Conservation (phyloP, 2,329 filamentous ascomycete species). For the Verticillium alfalfae region DNA sequence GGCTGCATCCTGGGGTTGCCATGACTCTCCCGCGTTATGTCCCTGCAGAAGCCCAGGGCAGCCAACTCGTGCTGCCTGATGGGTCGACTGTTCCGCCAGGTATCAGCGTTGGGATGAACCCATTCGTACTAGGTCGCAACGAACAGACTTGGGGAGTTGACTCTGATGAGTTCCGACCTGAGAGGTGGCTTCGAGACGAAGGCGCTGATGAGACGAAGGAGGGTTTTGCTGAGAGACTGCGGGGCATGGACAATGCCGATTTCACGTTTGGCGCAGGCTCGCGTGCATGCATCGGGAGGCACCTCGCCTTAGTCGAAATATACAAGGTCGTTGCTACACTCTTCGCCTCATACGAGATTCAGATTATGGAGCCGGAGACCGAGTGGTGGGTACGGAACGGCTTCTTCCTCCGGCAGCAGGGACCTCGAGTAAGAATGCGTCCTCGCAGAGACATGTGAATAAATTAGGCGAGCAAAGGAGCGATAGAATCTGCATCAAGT, state of each 20-base stretch:
- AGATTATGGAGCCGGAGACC: slow-evolving; percentile 19
- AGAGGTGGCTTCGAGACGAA: slow-evolving; percentile 47
- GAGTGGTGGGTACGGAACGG: slow-evolving; percentile 7
- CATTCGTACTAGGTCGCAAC: slow-evolving; percentile 47
- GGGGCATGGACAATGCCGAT: slow-evolving; percentile 3
- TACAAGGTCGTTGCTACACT: slow-evolving; percentile 51
- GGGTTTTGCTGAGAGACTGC: slow-evolving; percentile 22
- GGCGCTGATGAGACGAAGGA: slow-evolving; percentile 41
- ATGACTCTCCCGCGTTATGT: slow-evolving; percentile 39
- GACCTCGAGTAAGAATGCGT: slow-evolving; percentile 2
- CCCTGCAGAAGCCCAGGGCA: slow-evolving; percentile 17
- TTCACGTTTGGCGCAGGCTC: slow-evolving; percentile 46
- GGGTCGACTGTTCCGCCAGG: slow-evolving; percentile 46
- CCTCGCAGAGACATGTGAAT: not conserved
- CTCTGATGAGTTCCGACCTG: slow-evolving; percentile 45
- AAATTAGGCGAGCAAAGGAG: not conserved
- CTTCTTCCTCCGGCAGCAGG: slow-evolving; percentile 10
- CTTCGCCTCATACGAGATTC: slow-evolving; percentile 32
- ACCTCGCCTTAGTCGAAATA: slow-evolving; percentile 50
- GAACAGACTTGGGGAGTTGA: slow-evolving; percentile 42
- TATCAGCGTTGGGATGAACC: slow-evolving; percentile 47
- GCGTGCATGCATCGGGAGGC: slow-evolving; percentile 50
- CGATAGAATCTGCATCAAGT: too few relatives aligned
- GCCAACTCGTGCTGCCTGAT: slow-evolving; percentile 36
- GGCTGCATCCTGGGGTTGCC: slow-evolving; percentile 48